Evolutionary conservation across 202 grass and related monocot genomes (phyloP).

Genomic region (Elaeis oleifera): DNA sequence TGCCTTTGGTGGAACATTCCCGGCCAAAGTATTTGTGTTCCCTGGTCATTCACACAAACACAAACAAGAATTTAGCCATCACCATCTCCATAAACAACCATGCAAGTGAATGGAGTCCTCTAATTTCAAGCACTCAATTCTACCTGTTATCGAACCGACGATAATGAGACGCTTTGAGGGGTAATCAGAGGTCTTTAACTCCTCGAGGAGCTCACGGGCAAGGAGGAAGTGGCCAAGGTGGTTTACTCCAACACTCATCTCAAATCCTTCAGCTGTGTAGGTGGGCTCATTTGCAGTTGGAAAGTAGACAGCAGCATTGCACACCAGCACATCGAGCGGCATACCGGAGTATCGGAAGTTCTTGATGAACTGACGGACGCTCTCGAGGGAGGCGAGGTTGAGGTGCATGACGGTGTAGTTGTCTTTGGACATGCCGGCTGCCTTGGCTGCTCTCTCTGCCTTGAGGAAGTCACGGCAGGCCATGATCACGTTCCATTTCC

Average conservation of each 20-base stretch:
- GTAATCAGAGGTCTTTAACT: constrained; percentile 67
- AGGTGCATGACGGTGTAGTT: constrained; percentile 84
- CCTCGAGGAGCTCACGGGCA: constrained; percentile 59
- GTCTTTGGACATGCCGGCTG: constrained; percentile 69
- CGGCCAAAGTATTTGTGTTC: constrained; percentile 83
- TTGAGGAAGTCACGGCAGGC: constrained; percentile 96
- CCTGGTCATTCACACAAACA: constrained; percentile 23
- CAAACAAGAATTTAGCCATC: not conserved
- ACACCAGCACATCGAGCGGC: constrained; percentile 82
- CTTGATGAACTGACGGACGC: constrained; percentile 72
- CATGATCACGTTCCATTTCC: constrained; percentile 95
- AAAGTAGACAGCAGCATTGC: constrained; percentile 90
- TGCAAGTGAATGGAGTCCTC: too few relatives aligned
- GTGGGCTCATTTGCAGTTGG: constrained; percentile 78
- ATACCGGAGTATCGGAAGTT: constrained; percentile 48
- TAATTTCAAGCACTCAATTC: too few relatives aligned
- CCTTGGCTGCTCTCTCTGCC: constrained; percentile 62
- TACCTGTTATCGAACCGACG: constrained; percentile 95
- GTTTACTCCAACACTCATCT: constrained; percentile 98
- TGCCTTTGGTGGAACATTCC: constrained; percentile 90
- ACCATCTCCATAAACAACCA: too few relatives aligned
- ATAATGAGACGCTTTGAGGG: constrained; percentile 88
- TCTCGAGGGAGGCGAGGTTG: constrained; percentile 82
- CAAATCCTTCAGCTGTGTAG: constrained; percentile 83
- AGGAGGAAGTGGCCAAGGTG: constrained; percentile 94